These are phyloP conservation scores for Suillus placidus DNA, from an alignment of 768 basidiomycete species.

Conservation along the genomic window DNA sequence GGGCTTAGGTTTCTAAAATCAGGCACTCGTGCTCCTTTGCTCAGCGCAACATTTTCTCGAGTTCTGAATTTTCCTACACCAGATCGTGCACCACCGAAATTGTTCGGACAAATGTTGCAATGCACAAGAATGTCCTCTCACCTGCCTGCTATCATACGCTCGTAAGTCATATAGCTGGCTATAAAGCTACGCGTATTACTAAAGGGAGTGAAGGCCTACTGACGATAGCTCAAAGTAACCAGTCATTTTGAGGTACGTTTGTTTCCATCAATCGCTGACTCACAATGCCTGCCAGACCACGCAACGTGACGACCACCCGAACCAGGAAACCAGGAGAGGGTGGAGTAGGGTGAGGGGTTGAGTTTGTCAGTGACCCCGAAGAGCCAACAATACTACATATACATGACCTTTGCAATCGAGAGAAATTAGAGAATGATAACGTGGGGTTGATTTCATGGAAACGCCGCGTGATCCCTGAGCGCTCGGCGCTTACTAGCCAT, in stretches of 20 bases:
- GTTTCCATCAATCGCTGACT: too few relatives aligned
- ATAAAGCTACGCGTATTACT: neutral
- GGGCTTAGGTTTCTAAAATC: neutral
- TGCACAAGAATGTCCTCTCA: neutral
- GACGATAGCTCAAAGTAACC: neutral
- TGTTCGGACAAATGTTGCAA: neutral
- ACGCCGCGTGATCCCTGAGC: neutral
- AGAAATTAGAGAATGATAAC: neutral
- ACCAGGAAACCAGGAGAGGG: neutral
- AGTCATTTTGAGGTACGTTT: too few relatives aligned
- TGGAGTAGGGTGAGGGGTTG: neutral
- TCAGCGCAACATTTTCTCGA: too few relatives aligned
- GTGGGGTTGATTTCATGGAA: neutral
- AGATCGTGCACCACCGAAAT: neutral
- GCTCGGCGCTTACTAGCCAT: neutral
- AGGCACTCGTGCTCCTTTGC: neutral
- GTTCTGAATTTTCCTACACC: neutral
- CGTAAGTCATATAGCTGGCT: neutral
- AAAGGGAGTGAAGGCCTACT: neutral
- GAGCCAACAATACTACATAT: slow-evolving; percentile 22
- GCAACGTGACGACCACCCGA: neutral
- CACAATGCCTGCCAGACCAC: neutral
- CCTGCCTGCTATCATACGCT: neutral
- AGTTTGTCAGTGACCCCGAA: slow-evolving; percentile 38
- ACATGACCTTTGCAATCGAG: neutral